Evolutionary conservation across 129 eudicot species (phyloP).

Genomic region (Arctium lappa): DNA sequence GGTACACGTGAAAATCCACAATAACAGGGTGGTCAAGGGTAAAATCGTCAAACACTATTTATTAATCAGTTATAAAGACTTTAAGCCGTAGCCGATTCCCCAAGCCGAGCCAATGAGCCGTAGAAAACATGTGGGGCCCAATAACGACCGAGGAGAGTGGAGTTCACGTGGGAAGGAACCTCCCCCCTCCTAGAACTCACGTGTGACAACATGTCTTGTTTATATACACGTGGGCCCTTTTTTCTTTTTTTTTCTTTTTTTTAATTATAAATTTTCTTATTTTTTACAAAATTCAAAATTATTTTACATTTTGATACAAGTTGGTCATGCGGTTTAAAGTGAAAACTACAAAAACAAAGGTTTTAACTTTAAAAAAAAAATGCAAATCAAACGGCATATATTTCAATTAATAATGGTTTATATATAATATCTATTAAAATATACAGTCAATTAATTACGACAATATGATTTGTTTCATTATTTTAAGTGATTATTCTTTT

Average conservation of each 20-base stretch:
- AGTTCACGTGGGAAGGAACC: slow-evolving; percentile 58
- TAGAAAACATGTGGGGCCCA: slow-evolving; percentile 17
- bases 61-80: neutral
- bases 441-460: too few relatives aligned
- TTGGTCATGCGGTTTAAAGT: neutral
- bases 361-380: too few relatives aligned
- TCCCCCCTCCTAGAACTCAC: slow-evolving; percentile 43
- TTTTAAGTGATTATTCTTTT: too few relatives aligned
- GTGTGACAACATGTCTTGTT: slow-evolving; percentile 64
- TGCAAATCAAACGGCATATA: too few relatives aligned
- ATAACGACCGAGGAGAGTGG: slow-evolving; percentile 39
- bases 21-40: slow-evolving; percentile 29
- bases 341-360: neutral
- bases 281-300: too few relatives aligned
- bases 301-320: neutral
- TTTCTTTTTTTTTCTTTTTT: slow-evolving; percentile 9
- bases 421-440: too few relatives aligned
- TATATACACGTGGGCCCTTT: slow-evolving; percentile 46
- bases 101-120: slow-evolving; percentile 12
- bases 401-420: too few relatives aligned
- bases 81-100: neutral
- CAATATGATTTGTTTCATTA: too few relatives aligned
- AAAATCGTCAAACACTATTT: neutral
- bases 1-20: slow-evolving; percentile 28
- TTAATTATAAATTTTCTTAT: neutral